Evolutionary conservation across 305 asterid species (phyloP).

Genomic region (Fraxinus angustifolia): DNA sequence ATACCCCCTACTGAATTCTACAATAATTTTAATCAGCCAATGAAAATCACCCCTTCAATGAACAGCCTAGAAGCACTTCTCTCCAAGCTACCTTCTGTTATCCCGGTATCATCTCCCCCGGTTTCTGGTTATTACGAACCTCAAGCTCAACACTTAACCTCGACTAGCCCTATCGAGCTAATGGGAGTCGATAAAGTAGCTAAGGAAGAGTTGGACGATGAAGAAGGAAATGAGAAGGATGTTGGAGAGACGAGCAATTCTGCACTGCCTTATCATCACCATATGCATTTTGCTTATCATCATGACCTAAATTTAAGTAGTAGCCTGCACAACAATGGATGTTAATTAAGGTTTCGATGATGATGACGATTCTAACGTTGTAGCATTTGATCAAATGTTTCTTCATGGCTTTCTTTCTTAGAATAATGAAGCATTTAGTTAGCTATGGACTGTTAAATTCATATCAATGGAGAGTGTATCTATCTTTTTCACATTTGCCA

Average conservation of each 20-base stretch:
- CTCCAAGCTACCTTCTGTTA: constrained; percentile 85
- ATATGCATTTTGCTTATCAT: constrained; percentile 48
- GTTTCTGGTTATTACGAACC: constrained; percentile 29
- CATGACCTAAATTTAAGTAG: constrained; percentile 72
- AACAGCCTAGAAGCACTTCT: constrained; percentile 96
- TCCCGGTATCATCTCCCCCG: constrained; percentile 34
- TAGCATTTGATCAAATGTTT: not conserved
- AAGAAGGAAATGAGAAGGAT: constrained; percentile 30
- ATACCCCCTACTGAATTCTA: constrained; percentile 27
- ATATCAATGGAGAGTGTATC: not conserved
- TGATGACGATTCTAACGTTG: not conserved
- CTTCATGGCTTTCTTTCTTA: not conserved
- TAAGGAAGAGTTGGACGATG: constrained; percentile 53
- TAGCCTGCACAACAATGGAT: constrained; percentile 46
- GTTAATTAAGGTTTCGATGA: constrained; percentile 9
- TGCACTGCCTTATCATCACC: constrained; percentile 37
- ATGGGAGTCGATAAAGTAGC: constrained; percentile 43
- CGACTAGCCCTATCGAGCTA: constrained; percentile 34
- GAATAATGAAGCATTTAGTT: not conserved
- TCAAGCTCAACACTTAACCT: constrained; percentile 31
- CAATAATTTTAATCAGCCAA: constrained; percentile 41
- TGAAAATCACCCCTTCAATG: constrained; percentile 85
- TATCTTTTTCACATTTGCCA: not conserved
- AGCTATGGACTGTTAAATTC: not conserved
- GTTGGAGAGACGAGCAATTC: constrained; percentile 46